Conservation (phyloP, 305 asterid species). For the Rubia balearica region DNA sequence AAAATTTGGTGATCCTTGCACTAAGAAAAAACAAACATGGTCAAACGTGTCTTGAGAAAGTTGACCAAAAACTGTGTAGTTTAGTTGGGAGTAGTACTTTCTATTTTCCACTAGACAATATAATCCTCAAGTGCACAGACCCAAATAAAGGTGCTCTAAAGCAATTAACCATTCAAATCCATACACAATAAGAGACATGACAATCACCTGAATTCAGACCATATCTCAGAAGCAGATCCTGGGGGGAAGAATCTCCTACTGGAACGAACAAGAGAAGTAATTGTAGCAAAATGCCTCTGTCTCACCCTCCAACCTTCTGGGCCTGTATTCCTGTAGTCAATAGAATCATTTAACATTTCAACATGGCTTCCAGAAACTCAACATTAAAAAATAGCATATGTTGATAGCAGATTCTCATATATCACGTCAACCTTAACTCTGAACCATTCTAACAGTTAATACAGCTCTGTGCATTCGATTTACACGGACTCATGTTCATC, state of each 20-base stretch:
- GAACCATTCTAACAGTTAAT: neutral
- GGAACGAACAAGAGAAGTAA: slow-evolving; percentile 84
- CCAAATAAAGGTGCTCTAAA: neutral
- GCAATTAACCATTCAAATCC: neutral
- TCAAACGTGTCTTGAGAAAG: neutral
- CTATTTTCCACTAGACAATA: neutral
- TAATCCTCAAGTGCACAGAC: neutral
- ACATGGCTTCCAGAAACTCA: slow-evolving; percentile 7
- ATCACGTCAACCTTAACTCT: neutral
- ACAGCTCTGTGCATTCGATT: neutral
- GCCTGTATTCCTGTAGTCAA: slow-evolving; percentile 77
- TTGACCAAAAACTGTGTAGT: too few relatives aligned
- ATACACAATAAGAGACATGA: slow-evolving; percentile 14
- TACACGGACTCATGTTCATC: neutral
- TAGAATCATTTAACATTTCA: slow-evolving; percentile 19
- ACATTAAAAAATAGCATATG: neutral
- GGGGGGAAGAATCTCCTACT: slow-evolving; percentile 88
- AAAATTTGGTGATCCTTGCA: neutral
- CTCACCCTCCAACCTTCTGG: slow-evolving; percentile 98
- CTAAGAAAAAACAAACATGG: neutral
- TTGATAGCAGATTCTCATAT: neutral
- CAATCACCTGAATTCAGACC: slow-evolving; percentile 90
- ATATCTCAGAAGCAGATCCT: slow-evolving; percentile 84
- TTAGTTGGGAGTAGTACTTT: neutral
- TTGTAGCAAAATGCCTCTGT: slow-evolving; percentile 81